Evolutionary conservation across 352 stramenopile genomes (phyloP), one percentile per base, ranked within the genome.

Genomic region (Pythium pyrilobum): DNA sequence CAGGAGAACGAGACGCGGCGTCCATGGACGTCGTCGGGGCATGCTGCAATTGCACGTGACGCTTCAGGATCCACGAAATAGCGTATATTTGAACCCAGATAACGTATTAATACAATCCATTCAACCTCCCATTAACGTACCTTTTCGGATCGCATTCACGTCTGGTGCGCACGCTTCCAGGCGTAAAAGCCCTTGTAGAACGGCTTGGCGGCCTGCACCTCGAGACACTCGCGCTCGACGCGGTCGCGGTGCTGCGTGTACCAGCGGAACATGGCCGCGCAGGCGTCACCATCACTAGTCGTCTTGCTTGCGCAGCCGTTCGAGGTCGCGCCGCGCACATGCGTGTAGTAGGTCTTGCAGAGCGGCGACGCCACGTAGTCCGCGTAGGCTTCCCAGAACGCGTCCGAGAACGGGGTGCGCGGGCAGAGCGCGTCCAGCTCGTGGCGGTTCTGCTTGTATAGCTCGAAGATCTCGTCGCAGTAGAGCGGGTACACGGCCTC

Each of bases 331-430:
- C 52, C 57, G 27, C 74, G 72, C 10, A 87, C 60, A 33, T 69
- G 43, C 25, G 66, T 59, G 45, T 87, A 87, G 63, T 87, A 87
- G n/a, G 38, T 52, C 43, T 81, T 85, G 48, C 77, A 87, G 16
- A 67, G 71, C 33, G 63, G 54, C 23, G 71, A 68, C 15, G 67
- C 77, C 10, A 79, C 67, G 54, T 77, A 85, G 48, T 84, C 64
- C 32, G 69, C 74, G 40, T 66, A 87, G 27, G 65, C 74, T 50
- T 85, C 77, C 70, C 74, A 85, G 59, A 87, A 85, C 12, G 70
- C 55, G 10, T 77, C 63, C 3, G 74, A 81, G 55, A 72, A 58
- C 0, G 45, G 6, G n/a, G 74, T 82, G 43, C 62, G 66, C 0
- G 46, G 51, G 28, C 77, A 87, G 23, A 77, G 47, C 27, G 62